Conservation (phyloP, 352 stramenopile genomes). For the Pythium plurisporium region DNA sequence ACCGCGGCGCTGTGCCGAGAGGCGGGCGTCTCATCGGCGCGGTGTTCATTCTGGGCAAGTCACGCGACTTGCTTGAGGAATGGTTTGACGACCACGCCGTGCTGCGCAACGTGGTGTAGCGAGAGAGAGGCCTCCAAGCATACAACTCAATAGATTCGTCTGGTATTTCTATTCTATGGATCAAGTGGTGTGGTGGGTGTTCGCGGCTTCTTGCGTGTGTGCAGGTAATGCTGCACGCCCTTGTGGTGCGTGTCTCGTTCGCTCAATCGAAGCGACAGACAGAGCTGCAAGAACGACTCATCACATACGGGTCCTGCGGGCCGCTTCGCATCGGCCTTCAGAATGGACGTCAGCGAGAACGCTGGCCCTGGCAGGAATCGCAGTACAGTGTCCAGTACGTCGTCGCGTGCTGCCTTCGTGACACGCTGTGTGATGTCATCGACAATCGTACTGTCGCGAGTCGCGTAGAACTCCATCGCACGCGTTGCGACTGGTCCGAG, state of each 20-base stretch:
- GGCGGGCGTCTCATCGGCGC: constrained; percentile 76
- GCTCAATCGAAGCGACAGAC: constrained; percentile 5
- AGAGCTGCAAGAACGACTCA: constrained; percentile 7
- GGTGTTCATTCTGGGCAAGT: constrained; percentile 79
- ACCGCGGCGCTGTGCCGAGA: constrained; percentile 66
- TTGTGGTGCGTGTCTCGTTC: constrained; percentile 3
- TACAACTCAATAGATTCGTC: not conserved
- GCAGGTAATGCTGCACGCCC: constrained; percentile 4
- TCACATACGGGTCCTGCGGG: not conserved
- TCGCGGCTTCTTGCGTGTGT: constrained; percentile 11
- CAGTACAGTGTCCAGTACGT: constrained; percentile 5
- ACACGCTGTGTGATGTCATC: not conserved
- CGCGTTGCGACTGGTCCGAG: not conserved
- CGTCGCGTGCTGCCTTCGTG: not conserved
- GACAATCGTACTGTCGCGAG: not conserved
- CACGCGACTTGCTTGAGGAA: constrained; percentile 65
- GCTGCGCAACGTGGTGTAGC: constrained; percentile 23
- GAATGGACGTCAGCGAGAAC: not conserved
- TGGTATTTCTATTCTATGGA: constrained; percentile 1
- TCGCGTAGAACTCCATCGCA: not conserved
- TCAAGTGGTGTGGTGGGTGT: not conserved
- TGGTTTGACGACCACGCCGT: constrained; percentile 62
- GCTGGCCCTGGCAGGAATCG: not conserved
- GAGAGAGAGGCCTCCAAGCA: not conserved
- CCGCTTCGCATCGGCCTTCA: constrained; percentile 4